Evolutionary conservation across 2,329 filamentous ascomycete genomes (phyloP).

Genomic region (Aspergillus melleus): DNA sequence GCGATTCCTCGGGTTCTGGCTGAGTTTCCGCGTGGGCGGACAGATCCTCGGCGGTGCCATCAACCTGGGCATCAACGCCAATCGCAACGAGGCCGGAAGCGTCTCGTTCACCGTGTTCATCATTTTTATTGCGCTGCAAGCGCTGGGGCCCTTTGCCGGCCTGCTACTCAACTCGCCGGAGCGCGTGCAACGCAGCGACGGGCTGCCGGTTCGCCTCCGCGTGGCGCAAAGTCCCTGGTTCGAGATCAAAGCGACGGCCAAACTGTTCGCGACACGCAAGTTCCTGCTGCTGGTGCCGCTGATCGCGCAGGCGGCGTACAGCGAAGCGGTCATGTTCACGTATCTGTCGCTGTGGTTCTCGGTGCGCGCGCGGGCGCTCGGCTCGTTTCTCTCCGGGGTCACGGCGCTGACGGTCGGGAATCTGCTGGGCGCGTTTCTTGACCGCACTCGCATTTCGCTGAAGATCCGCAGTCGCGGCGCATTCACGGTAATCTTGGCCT

Average conservation of each 20-base stretch:
- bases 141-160: slow-evolving; percentile 63
- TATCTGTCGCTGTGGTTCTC: slow-evolving; percentile 68
- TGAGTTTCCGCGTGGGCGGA: slow-evolving; percentile 60
- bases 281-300: slow-evolving; percentile 67
- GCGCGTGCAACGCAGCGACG: slow-evolving; percentile 66
- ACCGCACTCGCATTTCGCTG: slow-evolving; percentile 56
- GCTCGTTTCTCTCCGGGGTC: slow-evolving; percentile 69
- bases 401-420: slow-evolving; percentile 67
- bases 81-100: slow-evolving; percentile 59
- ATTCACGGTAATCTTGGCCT: slow-evolving; percentile 50
- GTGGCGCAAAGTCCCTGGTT: slow-evolving; percentile 58
- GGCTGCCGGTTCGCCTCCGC: slow-evolving; percentile 59
- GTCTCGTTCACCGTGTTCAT: slow-evolving; percentile 70
- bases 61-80: slow-evolving; percentile 65
- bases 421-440: slow-evolving; percentile 64
- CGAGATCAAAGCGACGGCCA: slow-evolving; percentile 62
- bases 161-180: slow-evolving; percentile 62
- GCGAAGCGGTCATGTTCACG: slow-evolving; percentile 72
- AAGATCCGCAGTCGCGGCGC: slow-evolving; percentile 55
- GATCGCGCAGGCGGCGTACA: slow-evolving; percentile 70
- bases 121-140: slow-evolving; percentile 70
- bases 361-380: slow-evolving; percentile 67
- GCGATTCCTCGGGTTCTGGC: slow-evolving; percentile 67
- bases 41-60: slow-evolving; percentile 72
- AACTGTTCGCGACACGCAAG: slow-evolving; percentile 59